Evolutionary conservation across 2,329 filamentous ascomycete genomes (phyloP), one percentile per base, ranked within the genome.

Genomic region (Amauroascus verrucosus): DNA sequence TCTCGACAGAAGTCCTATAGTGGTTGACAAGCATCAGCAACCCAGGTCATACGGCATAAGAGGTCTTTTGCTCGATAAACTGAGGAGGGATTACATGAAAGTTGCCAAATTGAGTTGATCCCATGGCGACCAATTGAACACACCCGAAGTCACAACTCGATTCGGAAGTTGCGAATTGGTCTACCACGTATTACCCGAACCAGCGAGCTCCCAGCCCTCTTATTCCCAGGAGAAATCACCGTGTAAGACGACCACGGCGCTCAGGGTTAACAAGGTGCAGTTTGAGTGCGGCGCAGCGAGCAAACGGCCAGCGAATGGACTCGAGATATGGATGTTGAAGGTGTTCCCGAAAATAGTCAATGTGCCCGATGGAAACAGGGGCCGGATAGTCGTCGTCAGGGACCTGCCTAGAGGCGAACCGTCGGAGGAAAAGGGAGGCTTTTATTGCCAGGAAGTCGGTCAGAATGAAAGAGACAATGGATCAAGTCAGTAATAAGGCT

Each of bases 1-100:
- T 90, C 86, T 67, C 80, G 84, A 77, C 87, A 93, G 69, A 93
- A 90, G 66, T 85, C 74, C 86, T 91, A 61, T 61, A 43, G 64
- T 37, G n/a, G 45, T 30, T 2, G n/a, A 7, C 26, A 18, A 32
- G 24, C 35, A 35, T 54, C 45, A 52, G 43, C 45, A 3, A 51
- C 22, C 30, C 16, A 6, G 9, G n/a, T 38, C 24, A 50, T 6
- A 50, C n/a, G n/a, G 7, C 22, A 6, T 16, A 43, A 16, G 26
- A 11, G 14, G 9, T 8, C 40, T 13, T 26, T 24, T 28, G 13
- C 22, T 33, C 24, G 44, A 28, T 28, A n/a, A n/a, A 2, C 24
- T 6, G 9, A 22, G 35, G 32, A 32, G 28, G 50, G 68, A 72
- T 67, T 69, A 81, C 78, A 65, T 77, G 67, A 63, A 81, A 81